Percentiles rank a stretch among this genome's conserved stretches.
These are phyloP conservation scores for Monosporascus sp. DNA, from an alignment of 2,329 filamentous ascomycete genomes.

Conservation along the genomic window DNA sequence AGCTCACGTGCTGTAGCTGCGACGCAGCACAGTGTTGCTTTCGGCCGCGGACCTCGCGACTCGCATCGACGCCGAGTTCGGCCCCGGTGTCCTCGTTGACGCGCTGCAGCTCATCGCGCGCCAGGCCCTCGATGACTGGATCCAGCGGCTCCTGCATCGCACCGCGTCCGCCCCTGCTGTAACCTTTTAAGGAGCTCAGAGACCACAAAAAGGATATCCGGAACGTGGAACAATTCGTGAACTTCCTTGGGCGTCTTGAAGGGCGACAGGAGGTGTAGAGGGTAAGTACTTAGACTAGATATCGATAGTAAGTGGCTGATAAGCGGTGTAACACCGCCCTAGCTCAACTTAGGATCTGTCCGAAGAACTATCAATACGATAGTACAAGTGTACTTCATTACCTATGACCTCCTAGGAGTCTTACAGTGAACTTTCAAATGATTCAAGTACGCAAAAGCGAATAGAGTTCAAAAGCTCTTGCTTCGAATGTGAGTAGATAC, in stretches of 20 bases:
- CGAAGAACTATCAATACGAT: too few species aligned
- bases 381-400: too few species aligned
- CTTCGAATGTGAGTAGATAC: too few species aligned
- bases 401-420: too few species aligned
- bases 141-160: not conserved
- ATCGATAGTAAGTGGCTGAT: too few species aligned
- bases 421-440: too few species aligned
- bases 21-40: not conserved
- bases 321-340: too few species aligned
- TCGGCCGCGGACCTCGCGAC: not conserved
- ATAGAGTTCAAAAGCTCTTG: too few species aligned
- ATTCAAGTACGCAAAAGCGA: too few species aligned
- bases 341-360: too few species aligned
- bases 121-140: not conserved
- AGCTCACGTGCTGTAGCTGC: not conserved
- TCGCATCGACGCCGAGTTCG: not conserved
- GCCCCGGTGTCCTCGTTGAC: not conserved
- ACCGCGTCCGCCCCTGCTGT: not conserved
- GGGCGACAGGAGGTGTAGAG: not conserved
- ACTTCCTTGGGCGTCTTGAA: not conserved
- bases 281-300: too few species aligned
- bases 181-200: not conserved
- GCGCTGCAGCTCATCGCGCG: not conserved
- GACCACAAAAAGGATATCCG: not conserved
- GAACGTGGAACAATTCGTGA: not conserved